Percentiles rank a stretch among this genome's conserved stretches.
Conservation (phyloP, 2,329 filamentous ascomycete species). For the Dothistroma pini region DNA sequence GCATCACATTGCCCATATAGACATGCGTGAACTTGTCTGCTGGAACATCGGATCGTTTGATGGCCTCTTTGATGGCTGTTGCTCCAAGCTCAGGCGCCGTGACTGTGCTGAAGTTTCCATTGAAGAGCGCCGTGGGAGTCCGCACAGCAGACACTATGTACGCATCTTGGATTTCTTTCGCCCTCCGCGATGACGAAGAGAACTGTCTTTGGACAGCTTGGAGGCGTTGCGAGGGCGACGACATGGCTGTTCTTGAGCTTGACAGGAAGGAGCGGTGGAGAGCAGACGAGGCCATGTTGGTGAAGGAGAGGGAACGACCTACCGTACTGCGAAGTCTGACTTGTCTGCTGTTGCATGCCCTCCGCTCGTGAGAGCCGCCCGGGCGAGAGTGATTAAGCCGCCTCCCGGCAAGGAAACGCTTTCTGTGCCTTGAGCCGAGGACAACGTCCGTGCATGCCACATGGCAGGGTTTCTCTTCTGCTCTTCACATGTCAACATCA, state of each 20-base stretch:
- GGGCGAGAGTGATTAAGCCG: background rate
- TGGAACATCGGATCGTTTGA: constrained; percentile 82
- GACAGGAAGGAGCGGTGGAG: constrained; percentile 24
- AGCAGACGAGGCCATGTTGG: constrained; percentile 22
- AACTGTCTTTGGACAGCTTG: constrained; percentile 40
- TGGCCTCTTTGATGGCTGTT: constrained; percentile 83
- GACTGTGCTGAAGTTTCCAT: constrained; percentile 80
- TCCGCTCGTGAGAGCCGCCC: background rate
- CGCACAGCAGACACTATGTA: constrained; percentile 90
- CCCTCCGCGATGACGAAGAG: constrained; percentile 45
- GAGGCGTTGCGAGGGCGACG: constrained; percentile 27
- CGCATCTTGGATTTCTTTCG: constrained; percentile 75
- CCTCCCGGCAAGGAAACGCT: background rate
- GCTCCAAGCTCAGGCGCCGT: constrained; percentile 86
- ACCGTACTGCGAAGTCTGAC: background rate
- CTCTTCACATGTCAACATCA: background rate
- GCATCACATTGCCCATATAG: constrained; percentile 96
- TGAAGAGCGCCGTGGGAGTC: constrained; percentile 95
- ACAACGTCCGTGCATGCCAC: background rate
- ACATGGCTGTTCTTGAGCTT: constrained; percentile 24
- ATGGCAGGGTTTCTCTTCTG: background rate
- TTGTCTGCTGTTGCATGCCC: background rate
- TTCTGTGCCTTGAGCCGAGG: background rate
- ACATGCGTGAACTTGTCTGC: constrained; percentile 79
- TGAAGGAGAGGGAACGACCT: constrained; percentile 1